Evolutionary conservation across 495 filamentous ascomycete species (phyloP), one percentile per base, ranked within the genome.

Genomic region (Aspergillus wentii): DNA sequence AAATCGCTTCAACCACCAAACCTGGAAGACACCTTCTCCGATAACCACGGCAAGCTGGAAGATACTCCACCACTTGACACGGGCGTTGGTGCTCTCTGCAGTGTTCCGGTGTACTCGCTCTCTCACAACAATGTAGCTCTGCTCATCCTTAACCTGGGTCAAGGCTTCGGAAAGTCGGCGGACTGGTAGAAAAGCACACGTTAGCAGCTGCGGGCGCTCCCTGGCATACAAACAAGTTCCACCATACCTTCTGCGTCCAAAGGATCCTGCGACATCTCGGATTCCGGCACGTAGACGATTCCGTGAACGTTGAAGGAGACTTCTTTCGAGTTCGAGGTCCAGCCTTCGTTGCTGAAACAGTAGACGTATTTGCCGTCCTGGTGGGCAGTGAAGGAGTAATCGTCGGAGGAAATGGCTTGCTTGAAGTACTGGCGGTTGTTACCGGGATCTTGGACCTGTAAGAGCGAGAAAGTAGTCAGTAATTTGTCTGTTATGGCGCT

Each of bases 61-160:
- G 44, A 97, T 77, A 59, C 90, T 96, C 94, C 94, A 98, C 92
- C 92, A 98, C 68, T 98, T 98, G 43, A 98, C 92, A 37, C 92
- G 72, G 44, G 80, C 78, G 64, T 98, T 98, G 40, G 92, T 98
- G 76, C 88, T 95, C 74, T 98, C 92, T 33, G 92, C 92, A 4
- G 92, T 98, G 68, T 98, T 97, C 49, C 92, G 78, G 75, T 98
- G 92, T 39, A 87, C 91, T 45, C 94, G 77, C 68, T 98, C 92
- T 43, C 92, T 81, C 33, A 96, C 71, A 26, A 98, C 86, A 48
- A 98, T 98, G 65, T 98, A 98, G 42, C 85, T 80, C 67, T 98
- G 92, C 66, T 98, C 92, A 61, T 98, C 92, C 66, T 91, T 92
- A 51, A 94, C 90, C 67, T 94, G 86, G 40, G 82, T 75, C 45